These are phyloP conservation scores for Wickerhamomyces bisporus DNA, from an alignment of 805 yeast genomes.

Conservation along the genomic window DNA sequence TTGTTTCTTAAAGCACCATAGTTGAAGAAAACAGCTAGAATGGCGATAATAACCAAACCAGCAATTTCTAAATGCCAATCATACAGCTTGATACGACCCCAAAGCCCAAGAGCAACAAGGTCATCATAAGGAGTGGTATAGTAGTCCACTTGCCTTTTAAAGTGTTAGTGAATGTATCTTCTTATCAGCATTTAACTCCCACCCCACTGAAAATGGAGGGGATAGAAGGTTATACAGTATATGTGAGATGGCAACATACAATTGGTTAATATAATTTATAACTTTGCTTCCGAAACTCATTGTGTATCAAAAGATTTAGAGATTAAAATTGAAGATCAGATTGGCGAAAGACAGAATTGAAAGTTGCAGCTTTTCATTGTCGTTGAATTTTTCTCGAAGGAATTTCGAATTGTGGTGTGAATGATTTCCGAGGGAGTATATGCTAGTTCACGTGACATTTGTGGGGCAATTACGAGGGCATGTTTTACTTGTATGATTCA, in stretches of 20 bases:
- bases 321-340: neutral
- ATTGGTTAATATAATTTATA: constrained; percentile 4
- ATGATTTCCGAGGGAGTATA: no score
- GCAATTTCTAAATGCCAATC: constrained; percentile 75
- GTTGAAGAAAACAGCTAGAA: constrained; percentile 45
- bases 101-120: constrained; percentile 51
- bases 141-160: constrained; percentile 20
- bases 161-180: constrained; percentile 2
- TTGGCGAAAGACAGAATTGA: neutral
- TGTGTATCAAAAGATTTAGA: neutral
- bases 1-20: constrained; percentile 59
- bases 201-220: neutral
- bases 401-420: no score
- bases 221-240: neutral
- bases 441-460: no score
- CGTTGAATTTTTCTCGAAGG: no score
- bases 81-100: constrained; percentile 52
- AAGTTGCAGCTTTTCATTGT: no score
- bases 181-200: no score
- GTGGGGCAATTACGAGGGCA: no score
- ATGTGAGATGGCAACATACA: constrained; percentile 1
- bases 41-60: constrained; percentile 46
- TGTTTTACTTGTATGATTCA: no score
- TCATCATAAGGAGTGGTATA: constrained; percentile 37
- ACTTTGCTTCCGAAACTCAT: constrained; percentile 2